These are phyloP conservation scores for Dalbergia cochinchinensis DNA, from an alignment of 306 rosid species.

Conservation along the genomic window DNA sequence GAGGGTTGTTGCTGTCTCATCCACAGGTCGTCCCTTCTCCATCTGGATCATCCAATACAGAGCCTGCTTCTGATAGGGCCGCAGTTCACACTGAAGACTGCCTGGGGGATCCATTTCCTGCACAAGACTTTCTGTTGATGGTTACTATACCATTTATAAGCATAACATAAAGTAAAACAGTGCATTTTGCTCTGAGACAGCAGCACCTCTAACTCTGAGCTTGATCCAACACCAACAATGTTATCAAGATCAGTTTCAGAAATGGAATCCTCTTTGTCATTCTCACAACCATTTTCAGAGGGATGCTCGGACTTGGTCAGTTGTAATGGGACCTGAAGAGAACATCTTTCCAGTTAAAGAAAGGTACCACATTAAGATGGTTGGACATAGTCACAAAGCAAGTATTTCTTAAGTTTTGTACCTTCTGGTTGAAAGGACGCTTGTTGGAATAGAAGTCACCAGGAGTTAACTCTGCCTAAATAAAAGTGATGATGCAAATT, in stretches of 20 bases:
- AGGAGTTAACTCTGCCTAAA: conserved; percentile 90
- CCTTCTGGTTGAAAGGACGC: conserved; percentile 75
- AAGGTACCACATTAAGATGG: conserved; percentile 31
- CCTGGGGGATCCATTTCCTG: conserved; percentile 94
- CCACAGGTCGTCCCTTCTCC: conserved; percentile 79
- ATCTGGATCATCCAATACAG: conserved; percentile 87
- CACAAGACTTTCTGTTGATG: conserved; percentile 41
- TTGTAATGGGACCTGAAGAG: conserved; percentile 59
- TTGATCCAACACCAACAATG: conserved; percentile 85
- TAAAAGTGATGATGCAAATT: conserved; percentile 36
- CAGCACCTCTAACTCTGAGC: conserved; percentile 86
- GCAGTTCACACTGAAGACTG: conserved; percentile 79
- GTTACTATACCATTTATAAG: conserved; percentile 40
- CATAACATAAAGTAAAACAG: conserved; percentile 31
- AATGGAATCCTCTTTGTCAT: conserved; percentile 67
- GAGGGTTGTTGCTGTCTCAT: conserved; percentile 77
- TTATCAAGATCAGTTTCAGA: conserved; percentile 82
- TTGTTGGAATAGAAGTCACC: conserved; percentile 78
- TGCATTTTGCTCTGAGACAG: conserved; percentile 40
- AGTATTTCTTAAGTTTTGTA: conserved; percentile 30
- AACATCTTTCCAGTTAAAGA: conserved; percentile 55
- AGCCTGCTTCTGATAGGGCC: conserved; percentile 95
- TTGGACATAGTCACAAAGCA: conserved; percentile 20
- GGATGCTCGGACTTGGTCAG: conserved; percentile 58
- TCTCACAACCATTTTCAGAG: conserved; percentile 63